Percentiles rank a stretch among this genome's conserved stretches.
These are phyloP conservation scores for Vigna angularis DNA, from an alignment of 306 rosid genomes.

Conservation along the genomic window DNA sequence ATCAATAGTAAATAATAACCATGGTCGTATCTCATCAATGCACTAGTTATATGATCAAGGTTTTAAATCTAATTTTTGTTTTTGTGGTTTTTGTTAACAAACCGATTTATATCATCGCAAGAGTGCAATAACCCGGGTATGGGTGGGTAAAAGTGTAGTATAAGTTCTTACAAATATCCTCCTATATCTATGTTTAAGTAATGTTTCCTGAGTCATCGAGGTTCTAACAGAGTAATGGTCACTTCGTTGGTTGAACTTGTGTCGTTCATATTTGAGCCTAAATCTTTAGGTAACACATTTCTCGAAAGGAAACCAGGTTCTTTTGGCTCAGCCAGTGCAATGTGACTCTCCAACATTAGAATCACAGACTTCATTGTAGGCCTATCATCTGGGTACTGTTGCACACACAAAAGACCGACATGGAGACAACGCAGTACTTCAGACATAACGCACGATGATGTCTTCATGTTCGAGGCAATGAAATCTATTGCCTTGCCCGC, in stretches of 20 bases:
- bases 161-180: too few relatives aligned
- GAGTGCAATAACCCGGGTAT: too few relatives aligned
- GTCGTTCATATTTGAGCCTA: slow-evolving; percentile 16
- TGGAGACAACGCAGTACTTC: slow-evolving; percentile 54
- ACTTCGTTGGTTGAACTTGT: slow-evolving; percentile 22
- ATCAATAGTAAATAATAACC: too few relatives aligned
- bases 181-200: too few relatives aligned
- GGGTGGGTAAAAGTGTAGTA: too few relatives aligned
- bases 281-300: background rate
- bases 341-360: slow-evolving; percentile 48
- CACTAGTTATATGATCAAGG: too few relatives aligned
- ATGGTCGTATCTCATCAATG: too few relatives aligned
- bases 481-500: slow-evolving; percentile 47
- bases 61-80: too few relatives aligned
- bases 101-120: too few relatives aligned
- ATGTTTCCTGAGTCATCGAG: background rate
- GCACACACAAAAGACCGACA: slow-evolving; percentile 57
- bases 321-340: slow-evolving; percentile 49
- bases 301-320: slow-evolving; percentile 41
- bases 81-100: too few relatives aligned
- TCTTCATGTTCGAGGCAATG: slow-evolving; percentile 37
- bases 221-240: background rate
- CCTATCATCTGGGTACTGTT: slow-evolving; percentile 47
- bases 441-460: background rate
- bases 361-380: slow-evolving; percentile 40